Base-by-base conservation (phyloP, 202 grass and related monocot species). In the Schoenoplectus tabernaemontani region DNA sequence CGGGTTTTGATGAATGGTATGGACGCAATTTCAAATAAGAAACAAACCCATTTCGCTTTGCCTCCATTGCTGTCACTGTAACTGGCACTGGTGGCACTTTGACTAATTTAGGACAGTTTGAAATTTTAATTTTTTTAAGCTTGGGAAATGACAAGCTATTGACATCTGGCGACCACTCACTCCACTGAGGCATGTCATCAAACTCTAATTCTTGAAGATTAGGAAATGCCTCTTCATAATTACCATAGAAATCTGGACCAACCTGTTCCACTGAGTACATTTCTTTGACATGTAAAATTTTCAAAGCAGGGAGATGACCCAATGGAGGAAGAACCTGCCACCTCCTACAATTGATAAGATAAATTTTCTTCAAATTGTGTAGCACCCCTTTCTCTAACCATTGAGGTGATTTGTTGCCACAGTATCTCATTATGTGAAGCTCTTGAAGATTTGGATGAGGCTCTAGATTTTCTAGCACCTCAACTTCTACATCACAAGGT, bases 341-440 rank as follows among this genome's bases (percentile, higher is more conserved):
- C 48, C 81, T 83, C 64, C 73, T 87, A 37, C 86, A 90, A 9
- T 91, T 91, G 54, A 76, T 87, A 30, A 93, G 34, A 85, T 82
- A 43, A 22, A 93, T 76, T 22, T 56, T 85, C 54, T 81, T 87
- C 6, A 91, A 4, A n/a, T 82, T 43, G 82, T 38, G 42, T 33
- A 76, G 3, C 30, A 2, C 36, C 0, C 2, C 17, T 22, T 68
- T 65, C 70, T 8, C 50, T 64, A 93, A 39, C 91, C 91, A 93
- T 57, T 54, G 15, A 17, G 84, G 88, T 44, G 86, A 89, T 17
- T 5, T 59, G 4, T 73, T 9, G 42, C 86, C 91, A 28, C 60
- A 73, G 20, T 93, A 91, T 77, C 90, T 87, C 77, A 77, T 83
- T 34, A 88, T 79, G 11, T 82, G 63, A 43, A 88, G 44, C 44